A percentile compares a stretch with the other conserved stretches of the same genome.
Evolutionary conservation across 2,329 filamentous ascomycete genomes (phyloP).

Genomic region (Myriosclerotinia curreyana): DNA sequence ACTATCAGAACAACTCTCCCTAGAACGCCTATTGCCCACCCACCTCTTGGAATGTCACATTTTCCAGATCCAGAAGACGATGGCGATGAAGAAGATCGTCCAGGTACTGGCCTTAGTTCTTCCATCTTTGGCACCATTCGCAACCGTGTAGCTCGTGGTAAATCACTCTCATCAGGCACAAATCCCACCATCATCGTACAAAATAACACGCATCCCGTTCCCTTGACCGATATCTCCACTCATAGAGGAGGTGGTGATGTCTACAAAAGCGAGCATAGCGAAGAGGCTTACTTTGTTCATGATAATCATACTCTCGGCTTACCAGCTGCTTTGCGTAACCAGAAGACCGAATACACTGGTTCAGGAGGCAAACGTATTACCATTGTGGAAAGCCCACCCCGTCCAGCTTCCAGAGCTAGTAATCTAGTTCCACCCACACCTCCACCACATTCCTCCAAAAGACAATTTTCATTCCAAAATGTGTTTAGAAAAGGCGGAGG

Average conservation of each 20-base stretch:
- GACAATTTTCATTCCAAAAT: constrained; percentile 91
- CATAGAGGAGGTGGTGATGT: constrained; percentile 44
- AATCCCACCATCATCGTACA: constrained; percentile 42
- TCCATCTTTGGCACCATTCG: constrained; percentile 58
- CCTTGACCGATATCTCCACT: constrained; percentile 55
- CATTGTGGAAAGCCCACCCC: constrained; percentile 41
- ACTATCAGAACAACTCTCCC: constrained; percentile 24
- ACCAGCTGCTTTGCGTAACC: constrained; percentile 40
- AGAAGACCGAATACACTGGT: constrained; percentile 50
- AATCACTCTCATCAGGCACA: constrained; percentile 23
- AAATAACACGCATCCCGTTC: constrained; percentile 59
- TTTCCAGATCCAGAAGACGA: constrained; percentile 67
- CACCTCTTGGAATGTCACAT: constrained; percentile 82
- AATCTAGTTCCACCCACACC: constrained; percentile 50
- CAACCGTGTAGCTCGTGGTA: constrained; percentile 41
- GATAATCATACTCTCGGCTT: constrained; percentile 49
- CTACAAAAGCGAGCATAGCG: constrained; percentile 36
- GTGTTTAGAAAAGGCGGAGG: constrained; percentile 54
- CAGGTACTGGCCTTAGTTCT: constrained; percentile 50
- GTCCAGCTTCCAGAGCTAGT: constrained; percentile 26
- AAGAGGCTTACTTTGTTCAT: constrained; percentile 43
- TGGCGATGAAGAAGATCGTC: constrained; percentile 50
- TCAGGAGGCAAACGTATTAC: constrained; percentile 50
- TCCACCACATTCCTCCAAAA: constrained; percentile 58
- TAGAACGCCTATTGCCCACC: constrained; percentile 51